Conservation (phyloP, 495 filamentous ascomycete genomes). For the Penicillium bialowiezense region DNA sequence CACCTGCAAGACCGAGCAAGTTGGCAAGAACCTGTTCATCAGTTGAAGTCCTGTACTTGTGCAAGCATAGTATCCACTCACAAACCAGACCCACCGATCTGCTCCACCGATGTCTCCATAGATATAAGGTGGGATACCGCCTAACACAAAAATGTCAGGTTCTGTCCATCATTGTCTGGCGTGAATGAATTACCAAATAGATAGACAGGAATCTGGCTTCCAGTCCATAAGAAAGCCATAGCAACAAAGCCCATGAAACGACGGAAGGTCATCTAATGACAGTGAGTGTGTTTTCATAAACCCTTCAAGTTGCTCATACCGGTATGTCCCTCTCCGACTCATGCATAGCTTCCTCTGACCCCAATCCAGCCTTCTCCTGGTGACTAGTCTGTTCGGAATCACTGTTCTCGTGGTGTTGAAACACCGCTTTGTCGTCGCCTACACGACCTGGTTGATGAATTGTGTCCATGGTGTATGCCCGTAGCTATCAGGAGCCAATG, state of each 20-base stretch:
- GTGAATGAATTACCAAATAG: slow-evolving; percentile 44
- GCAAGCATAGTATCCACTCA: slow-evolving; percentile 20
- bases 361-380: slow-evolving; percentile 16
- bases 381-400: slow-evolving; percentile 24
- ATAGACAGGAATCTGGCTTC: slow-evolving; percentile 63
- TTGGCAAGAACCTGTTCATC: slow-evolving; percentile 54
- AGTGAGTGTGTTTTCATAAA: not conserved
- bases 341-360: slow-evolving; percentile 17
- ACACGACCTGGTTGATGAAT: slow-evolving; percentile 17
- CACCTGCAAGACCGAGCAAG: slow-evolving; percentile 62
- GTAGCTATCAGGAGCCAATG: slow-evolving; percentile 11
- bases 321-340: slow-evolving; percentile 23
- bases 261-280: slow-evolving; percentile 51
- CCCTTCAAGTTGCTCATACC: not conserved
- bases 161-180: not conserved
- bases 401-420: slow-evolving; percentile 13
- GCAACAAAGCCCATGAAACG: slow-evolving; percentile 58
- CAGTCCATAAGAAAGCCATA: slow-evolving; percentile 67
- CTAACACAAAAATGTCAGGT: slow-evolving; percentile 18
- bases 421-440: slow-evolving; percentile 25
- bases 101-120: slow-evolving; percentile 63
- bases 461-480: not conserved
- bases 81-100: slow-evolving; percentile 72
- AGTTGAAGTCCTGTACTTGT: not conserved
- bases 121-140: slow-evolving; percentile 61